These are phyloP conservation scores for Penicillium sp. DNA, from an alignment of 2,329 filamentous ascomycete species.

Conservation along the genomic window DNA sequence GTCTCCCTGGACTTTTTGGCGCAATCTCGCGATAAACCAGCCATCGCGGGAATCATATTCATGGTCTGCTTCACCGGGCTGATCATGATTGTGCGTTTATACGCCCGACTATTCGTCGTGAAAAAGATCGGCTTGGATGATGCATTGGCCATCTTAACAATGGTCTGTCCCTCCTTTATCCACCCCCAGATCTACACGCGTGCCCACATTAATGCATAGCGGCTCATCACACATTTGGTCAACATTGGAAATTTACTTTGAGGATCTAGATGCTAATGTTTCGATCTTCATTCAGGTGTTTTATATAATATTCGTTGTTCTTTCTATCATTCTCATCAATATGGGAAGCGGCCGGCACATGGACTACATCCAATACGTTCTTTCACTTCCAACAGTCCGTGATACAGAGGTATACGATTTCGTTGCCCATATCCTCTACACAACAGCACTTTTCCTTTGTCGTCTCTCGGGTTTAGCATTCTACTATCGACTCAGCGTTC, in stretches of 20 bases:
- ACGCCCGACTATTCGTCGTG: constrained; percentile 48
- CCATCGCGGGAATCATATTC: constrained; percentile 32
- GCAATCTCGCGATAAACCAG: constrained; percentile 28
- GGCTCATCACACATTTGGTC: no score
- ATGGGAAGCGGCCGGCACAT: constrained; percentile 48
- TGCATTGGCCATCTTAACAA: constrained; percentile 49
- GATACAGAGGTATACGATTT: constrained; percentile 53
- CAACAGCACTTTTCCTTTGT: constrained; percentile 52
- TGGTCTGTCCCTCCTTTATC: constrained; percentile 38
- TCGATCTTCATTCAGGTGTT: constrained; percentile 19
- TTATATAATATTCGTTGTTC: constrained; percentile 47
- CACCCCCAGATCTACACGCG: constrained; percentile 4
- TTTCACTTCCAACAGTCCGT: constrained; percentile 44
- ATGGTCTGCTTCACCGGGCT: constrained; percentile 30
- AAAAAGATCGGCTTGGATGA: constrained; percentile 51
- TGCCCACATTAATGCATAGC: constrained; percentile 1
- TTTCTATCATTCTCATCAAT: constrained; percentile 48
- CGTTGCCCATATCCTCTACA: constrained; percentile 55
- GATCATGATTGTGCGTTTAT: constrained; percentile 46
- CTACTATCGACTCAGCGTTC: constrained; percentile 50
- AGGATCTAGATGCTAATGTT: neutral
- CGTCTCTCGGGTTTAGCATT: constrained; percentile 56
- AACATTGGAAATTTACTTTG: neutral
- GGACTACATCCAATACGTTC: constrained; percentile 46
- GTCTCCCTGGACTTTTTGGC: constrained; percentile 30